Percentiles rank a stretch among this genome's conserved stretches.
Conservation (phyloP, 257 asterid genomes). For the Fraxinus anomala region DNA sequence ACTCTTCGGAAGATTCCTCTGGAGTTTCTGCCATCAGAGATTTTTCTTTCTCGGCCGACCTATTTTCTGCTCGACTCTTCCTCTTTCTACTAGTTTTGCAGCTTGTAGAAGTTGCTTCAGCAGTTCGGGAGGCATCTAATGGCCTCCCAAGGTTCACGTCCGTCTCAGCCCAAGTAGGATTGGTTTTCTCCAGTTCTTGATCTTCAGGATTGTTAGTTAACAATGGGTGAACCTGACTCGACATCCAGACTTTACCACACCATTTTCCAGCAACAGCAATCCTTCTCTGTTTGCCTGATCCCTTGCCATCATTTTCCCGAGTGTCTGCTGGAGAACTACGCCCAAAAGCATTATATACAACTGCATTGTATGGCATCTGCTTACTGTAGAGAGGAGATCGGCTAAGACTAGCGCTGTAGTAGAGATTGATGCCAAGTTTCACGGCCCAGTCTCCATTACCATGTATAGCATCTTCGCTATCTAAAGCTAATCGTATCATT, state of each 20-base stretch:
- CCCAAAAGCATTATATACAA: constrained; percentile 80
- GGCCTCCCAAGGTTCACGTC: constrained; percentile 49
- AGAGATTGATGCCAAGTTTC: constrained; percentile 88
- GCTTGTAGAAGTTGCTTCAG: constrained; percentile 34
- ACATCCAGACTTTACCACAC: constrained; percentile 99
- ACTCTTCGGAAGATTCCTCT: constrained; percentile 38
- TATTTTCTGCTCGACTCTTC: constrained; percentile 41
- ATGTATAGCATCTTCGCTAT: constrained; percentile 78
- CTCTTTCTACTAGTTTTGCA: constrained; percentile 49
- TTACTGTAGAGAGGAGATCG: constrained; percentile 91
- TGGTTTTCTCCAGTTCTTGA: constrained; percentile 34
- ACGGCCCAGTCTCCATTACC: constrained; percentile 98
- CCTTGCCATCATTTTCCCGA: constrained; percentile 43
- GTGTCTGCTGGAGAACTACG: constrained; percentile 47
- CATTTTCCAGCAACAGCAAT: constrained; percentile 87
- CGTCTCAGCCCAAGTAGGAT: constrained; percentile 33
- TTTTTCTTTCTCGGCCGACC: constrained; percentile 38
- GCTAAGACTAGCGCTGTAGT: constrained; percentile 89
- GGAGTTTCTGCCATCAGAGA: constrained; percentile 31
- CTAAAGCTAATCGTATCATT: constrained; percentile 64
- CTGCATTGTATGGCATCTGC: constrained; percentile 88
- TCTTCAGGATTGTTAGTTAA: constrained; percentile 53
- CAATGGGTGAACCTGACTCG: constrained; percentile 85
- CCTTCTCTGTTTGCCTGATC: constrained; percentile 69
- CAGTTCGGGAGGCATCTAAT: constrained; percentile 33